Evolutionary conservation across 768 basidiomycete species (phyloP).

Genomic region (Podaxis sp.): DNA sequence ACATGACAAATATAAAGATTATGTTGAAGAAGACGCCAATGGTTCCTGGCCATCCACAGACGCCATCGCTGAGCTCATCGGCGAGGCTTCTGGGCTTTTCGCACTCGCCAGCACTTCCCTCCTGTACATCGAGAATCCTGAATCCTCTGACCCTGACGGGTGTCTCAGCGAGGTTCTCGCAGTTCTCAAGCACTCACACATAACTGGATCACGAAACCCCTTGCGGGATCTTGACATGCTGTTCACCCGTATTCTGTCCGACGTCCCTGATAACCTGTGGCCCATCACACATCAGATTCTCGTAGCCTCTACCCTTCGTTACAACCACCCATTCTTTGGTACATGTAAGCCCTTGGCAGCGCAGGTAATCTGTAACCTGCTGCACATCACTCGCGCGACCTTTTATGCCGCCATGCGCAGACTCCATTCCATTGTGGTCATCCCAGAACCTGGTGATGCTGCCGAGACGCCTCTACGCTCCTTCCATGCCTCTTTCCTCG

Average conservation of each 20-base stretch:
- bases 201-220: background rate
- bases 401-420: background rate
- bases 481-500: background rate
- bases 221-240: background rate
- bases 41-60: background rate
- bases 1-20: background rate
- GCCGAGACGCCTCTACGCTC: background rate
- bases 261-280: background rate
- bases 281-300: background rate
- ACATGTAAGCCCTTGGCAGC: background rate
- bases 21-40: background rate
- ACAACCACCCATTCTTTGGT: too few relatives aligned
- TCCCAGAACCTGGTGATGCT: background rate
- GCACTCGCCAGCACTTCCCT: background rate
- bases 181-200: background rate
- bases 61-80: background rate
- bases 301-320: background rate
- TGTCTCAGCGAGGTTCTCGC: background rate
- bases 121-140: background rate
- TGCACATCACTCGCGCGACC: background rate
- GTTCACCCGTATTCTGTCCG: background rate
- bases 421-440: background rate
- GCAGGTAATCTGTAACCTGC: background rate
- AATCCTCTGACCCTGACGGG: background rate
- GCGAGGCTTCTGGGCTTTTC: background rate